Conservation (phyloP, 371 early-diverging fungal species). For the Pancytospora philotis region DNA sequence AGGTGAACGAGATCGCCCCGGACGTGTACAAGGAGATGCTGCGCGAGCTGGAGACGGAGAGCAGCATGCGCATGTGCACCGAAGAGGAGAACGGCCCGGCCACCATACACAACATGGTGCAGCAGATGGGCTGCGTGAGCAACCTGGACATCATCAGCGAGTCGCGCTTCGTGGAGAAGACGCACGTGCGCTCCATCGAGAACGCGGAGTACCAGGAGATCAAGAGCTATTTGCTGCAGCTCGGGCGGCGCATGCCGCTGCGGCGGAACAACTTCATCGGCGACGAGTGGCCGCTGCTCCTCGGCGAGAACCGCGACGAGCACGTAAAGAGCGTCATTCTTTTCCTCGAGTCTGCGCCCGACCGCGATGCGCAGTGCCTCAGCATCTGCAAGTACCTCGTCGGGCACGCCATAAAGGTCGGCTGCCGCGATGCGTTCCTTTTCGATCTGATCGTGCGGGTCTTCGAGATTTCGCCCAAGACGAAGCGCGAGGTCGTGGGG, state of each 20-base stretch:
- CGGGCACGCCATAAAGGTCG: slow-evolving; percentile 42
- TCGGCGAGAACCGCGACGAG: slow-evolving; percentile 10
- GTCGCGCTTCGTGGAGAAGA: slow-evolving; percentile 42
- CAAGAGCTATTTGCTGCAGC: slow-evolving; percentile 45
- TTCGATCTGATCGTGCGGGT: slow-evolving; percentile 52
- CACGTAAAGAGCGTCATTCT: slow-evolving; percentile 25
- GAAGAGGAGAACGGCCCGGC: slow-evolving; percentile 1
- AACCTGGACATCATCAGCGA: slow-evolving; percentile 43
- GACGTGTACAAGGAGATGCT: neutral
- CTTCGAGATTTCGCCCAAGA: slow-evolving; percentile 52
- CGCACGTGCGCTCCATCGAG: slow-evolving; percentile 49
- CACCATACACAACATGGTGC: slow-evolving; percentile 17
- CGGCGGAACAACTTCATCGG: slow-evolving; percentile 32
- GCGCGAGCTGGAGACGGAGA: slow-evolving; percentile 14
- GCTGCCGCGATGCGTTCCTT: slow-evolving; percentile 40
- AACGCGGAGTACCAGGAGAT: slow-evolving; percentile 57
- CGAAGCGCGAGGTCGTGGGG: slow-evolving; percentile 51
- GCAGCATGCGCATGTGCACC: slow-evolving; percentile 4
- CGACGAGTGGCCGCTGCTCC: slow-evolving; percentile 38
- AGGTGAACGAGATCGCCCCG: slow-evolving; percentile 12
- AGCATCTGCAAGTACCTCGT: slow-evolving; percentile 46
- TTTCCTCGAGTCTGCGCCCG: slow-evolving; percentile 2
- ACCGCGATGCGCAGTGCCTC: slow-evolving; percentile 40
- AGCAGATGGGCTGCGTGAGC: slow-evolving; percentile 29
- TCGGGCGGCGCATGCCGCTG: slow-evolving; percentile 45